These are phyloP conservation scores for Phlebiopsis gigantea DNA, from an alignment of 768 basidiomycete species.

Conservation along the genomic window DNA sequence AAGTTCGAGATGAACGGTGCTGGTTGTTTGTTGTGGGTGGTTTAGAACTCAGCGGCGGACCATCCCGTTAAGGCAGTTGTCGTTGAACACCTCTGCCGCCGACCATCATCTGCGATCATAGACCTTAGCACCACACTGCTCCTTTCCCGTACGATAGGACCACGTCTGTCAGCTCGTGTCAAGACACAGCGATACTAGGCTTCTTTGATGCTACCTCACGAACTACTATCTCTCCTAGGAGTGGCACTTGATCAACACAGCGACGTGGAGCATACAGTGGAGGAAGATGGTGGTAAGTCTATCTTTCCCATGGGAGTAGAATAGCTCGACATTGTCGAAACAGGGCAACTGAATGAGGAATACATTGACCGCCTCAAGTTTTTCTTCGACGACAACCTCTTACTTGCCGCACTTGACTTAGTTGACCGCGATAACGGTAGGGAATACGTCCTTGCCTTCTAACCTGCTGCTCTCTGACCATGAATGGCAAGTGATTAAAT, in stretches of 20 bases:
- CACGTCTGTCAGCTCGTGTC: too few relatives aligned
- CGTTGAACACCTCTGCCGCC: neutral
- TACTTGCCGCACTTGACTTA: constrained; percentile 73
- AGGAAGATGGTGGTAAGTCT: neutral
- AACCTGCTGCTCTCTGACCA: neutral
- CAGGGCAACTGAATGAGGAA: constrained; percentile 42
- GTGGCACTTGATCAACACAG: neutral
- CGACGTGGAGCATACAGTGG: neutral
- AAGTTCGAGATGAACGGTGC: too few relatives aligned
- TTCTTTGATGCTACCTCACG: neutral
- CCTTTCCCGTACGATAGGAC: too few relatives aligned
- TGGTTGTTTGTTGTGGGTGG: too few relatives aligned
- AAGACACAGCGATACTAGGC: too few relatives aligned
- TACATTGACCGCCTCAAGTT: constrained; percentile 48
- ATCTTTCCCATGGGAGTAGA: too few relatives aligned
- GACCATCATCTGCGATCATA: neutral
- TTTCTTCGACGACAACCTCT: constrained; percentile 56
- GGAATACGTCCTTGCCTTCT: constrained; percentile 7
- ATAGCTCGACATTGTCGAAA: neutral
- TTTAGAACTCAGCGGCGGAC: too few relatives aligned
- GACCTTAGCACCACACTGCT: too few relatives aligned
- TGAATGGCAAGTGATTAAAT: constrained; percentile 49
- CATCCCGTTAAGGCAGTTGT: neutral
- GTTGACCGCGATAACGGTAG: constrained; percentile 66
- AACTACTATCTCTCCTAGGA: neutral